phyloP scores from a whole-genome alignment of 441 rosid species.

The Eutrema salsugineum region DNA sequence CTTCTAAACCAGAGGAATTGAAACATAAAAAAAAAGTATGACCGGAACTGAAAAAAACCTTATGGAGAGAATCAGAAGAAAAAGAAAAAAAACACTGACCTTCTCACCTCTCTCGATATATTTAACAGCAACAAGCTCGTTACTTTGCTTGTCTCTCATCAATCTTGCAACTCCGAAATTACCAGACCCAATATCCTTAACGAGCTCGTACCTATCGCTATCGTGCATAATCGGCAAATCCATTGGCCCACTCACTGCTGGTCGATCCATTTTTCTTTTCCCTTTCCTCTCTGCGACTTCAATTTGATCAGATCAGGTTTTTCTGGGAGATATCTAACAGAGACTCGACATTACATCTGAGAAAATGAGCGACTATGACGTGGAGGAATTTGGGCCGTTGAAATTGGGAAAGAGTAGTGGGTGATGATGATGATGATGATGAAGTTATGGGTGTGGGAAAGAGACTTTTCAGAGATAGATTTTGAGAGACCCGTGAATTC shows the following conservation, averaged over 20 bases:
- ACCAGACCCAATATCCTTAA: constrained; percentile 89
- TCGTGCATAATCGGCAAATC: constrained; percentile 98
- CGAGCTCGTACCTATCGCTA: constrained; percentile 89
- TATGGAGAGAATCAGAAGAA: too few relatives aligned
- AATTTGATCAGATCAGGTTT: neutral
- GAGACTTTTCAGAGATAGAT: constrained; percentile 32
- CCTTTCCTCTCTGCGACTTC: neutral
- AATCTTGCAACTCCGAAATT: constrained; percentile 93
- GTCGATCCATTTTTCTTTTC: constrained; percentile 70
- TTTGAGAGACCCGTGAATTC: constrained; percentile 54
- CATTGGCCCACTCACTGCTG: constrained; percentile 80
- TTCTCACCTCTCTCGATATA: constrained; percentile 99
- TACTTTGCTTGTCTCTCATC: constrained; percentile 82
- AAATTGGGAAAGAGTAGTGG: neutral
- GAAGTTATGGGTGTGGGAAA: constrained; percentile 39
- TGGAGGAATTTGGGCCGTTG: constrained; percentile 37
- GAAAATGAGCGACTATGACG: constrained; percentile 29
- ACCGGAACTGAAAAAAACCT: too few relatives aligned
- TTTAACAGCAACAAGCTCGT: constrained; percentile 95
- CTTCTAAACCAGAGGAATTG: neutral
- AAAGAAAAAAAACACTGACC: constrained; percentile 44
- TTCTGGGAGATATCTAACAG: constrained; percentile 2
- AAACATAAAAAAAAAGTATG: neutral
- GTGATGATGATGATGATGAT: neutral
- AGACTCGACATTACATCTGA: constrained; percentile 16